phyloP scores from a whole-genome alignment of 164 flowering plant species.

The Amborella trichopoda region DNA sequence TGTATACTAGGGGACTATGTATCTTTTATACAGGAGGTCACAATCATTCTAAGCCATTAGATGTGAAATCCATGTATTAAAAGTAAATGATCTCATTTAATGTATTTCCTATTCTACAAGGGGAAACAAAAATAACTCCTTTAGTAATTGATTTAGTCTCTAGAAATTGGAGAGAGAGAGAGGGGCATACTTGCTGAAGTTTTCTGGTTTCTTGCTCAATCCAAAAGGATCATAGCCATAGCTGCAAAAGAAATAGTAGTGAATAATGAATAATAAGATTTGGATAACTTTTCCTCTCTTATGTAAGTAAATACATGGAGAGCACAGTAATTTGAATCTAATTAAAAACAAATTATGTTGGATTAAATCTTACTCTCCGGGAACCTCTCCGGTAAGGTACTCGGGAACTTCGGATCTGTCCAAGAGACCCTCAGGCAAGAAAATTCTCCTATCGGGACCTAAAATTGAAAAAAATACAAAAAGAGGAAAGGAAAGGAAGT shows the following conservation, averaged over 20 bases:
- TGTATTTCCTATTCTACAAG: too few relatives aligned
- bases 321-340: not conserved
- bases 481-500: not conserved
- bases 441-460: slow-evolving; percentile 97
- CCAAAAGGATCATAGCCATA: slow-evolving; percentile 99
- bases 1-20: too few relatives aligned
- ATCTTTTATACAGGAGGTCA: too few relatives aligned
- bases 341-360: not conserved
- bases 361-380: slow-evolving; percentile 75
- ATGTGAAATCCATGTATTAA: too few relatives aligned
- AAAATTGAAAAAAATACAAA: slow-evolving; percentile 2
- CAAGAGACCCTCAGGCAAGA: slow-evolving; percentile 91
- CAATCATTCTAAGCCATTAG: too few relatives aligned
- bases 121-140: too few relatives aligned
- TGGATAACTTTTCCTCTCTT: not conserved
- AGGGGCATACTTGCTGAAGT: slow-evolving; percentile 71
- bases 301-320: too few relatives aligned
- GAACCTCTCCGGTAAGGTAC: slow-evolving; percentile 92
- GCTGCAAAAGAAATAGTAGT: slow-evolving; percentile 27
- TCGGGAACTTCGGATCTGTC: slow-evolving; percentile 89
- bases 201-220: slow-evolving; percentile 85
- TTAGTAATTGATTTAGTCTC: too few relatives aligned
- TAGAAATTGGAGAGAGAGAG: too few relatives aligned
- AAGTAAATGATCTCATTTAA: too few relatives aligned
- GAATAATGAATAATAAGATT: not conserved